Evolutionary conservation across 176 grass and related monocot genomes (phyloP).

Genomic region (Chloris gayana): DNA sequence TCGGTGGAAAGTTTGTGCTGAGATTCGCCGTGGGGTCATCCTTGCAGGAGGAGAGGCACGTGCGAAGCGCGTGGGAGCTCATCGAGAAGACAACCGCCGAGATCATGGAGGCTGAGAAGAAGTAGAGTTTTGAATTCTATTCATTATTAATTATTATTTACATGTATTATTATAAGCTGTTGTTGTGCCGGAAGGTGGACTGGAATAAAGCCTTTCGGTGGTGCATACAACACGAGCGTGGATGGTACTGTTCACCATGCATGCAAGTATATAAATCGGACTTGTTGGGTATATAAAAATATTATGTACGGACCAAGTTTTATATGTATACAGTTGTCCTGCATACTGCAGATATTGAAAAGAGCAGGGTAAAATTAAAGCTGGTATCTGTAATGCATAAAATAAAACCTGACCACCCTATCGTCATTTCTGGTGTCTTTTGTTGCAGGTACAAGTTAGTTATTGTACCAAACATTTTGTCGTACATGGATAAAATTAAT

Average conservation of each 20-base stretch:
- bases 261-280: not conserved
- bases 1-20: slow-evolving; percentile 35
- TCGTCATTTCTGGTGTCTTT: too few species aligned
- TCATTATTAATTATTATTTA: not conserved
- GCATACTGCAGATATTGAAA: too few species aligned
- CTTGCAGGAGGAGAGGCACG: slow-evolving; percentile 39
- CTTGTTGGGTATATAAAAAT: too few species aligned
- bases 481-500: too few species aligned
- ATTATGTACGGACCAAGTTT: too few species aligned
- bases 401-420: too few species aligned
- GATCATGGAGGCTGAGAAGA: not conserved
- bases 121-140: not conserved
- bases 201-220: not conserved
- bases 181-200: not conserved
- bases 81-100: slow-evolving; percentile 23
- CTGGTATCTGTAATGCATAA: too few species aligned
- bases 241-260: not conserved
- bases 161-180: not conserved
- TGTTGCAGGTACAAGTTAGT: too few species aligned
- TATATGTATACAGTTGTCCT: too few species aligned
- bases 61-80: slow-evolving; percentile 42
- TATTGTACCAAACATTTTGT: too few species aligned
- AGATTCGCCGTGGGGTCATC: slow-evolving; percentile 45
- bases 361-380: too few species aligned
- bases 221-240: not conserved